phyloP scores from a whole-genome alignment of 257 asterid species.

The Scutellaria baicalensis region DNA sequence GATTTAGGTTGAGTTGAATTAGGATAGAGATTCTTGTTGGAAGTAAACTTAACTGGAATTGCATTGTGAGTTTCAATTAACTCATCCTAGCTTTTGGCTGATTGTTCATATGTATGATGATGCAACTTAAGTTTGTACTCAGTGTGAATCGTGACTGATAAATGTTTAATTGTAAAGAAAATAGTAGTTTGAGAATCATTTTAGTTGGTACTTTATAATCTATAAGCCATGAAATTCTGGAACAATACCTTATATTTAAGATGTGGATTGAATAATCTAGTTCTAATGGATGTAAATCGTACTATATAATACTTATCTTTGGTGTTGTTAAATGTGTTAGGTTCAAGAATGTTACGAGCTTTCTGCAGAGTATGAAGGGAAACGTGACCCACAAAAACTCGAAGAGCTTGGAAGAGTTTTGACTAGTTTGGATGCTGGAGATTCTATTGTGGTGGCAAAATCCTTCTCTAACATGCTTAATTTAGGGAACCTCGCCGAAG shows the following conservation, averaged over 20 bases:
- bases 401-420: constrained; percentile 81
- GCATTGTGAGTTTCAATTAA: not conserved
- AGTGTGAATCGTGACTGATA: too few species aligned
- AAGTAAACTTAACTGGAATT: not conserved
- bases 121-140: not conserved
- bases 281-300: not conserved
- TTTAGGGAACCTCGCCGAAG: constrained; percentile 85
- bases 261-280: not conserved
- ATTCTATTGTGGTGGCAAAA: constrained; percentile 73
- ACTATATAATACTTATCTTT: not conserved
- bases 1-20: not conserved
- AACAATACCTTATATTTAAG: not conserved
- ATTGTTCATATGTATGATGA: not conserved
- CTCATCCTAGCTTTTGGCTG: not conserved
- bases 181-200: not conserved
- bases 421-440: constrained; percentile 83
- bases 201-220: not conserved
- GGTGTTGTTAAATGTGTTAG: constrained; percentile 28
- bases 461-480: constrained; percentile 87
- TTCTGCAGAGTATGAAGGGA: constrained; percentile 73
- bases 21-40: not conserved
- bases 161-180: not conserved
- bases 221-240: not conserved
- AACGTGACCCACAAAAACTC: constrained; percentile 51
- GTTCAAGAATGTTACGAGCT: constrained; percentile 91